Conservation (phyloP, 2,329 filamentous ascomycete species). For the Sporothrix protearum region DNA sequence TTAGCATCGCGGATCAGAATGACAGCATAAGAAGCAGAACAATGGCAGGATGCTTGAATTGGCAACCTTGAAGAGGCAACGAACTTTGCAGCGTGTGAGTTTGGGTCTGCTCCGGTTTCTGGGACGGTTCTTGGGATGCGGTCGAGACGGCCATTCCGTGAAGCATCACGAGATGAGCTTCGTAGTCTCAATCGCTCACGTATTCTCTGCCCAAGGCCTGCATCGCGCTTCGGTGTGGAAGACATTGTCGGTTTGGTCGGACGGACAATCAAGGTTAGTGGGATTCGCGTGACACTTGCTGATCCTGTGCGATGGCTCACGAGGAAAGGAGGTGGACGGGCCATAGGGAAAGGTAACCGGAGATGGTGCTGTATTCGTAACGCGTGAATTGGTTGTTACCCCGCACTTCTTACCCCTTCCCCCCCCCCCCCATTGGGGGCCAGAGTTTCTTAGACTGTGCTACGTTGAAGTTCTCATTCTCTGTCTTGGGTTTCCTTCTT, state of each 20-base stretch:
- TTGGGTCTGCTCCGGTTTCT: no score
- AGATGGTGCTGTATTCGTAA: not conserved
- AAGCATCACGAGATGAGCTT: not conserved
- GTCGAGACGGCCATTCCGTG: not conserved
- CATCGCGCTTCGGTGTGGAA: not conserved
- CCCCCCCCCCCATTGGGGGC: not conserved
- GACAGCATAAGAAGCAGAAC: no score
- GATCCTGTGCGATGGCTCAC: not conserved
- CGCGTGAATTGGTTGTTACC: not conserved
- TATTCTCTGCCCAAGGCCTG: not conserved
- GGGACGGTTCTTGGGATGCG: no score
- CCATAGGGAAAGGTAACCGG: not conserved
- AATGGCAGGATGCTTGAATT: no score
- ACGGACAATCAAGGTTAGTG: not conserved
- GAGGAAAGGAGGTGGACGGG: no score
- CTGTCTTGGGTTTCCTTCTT: not conserved
- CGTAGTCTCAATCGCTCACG: not conserved
- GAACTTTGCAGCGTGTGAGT: no score
- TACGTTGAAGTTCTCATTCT: not conserved
- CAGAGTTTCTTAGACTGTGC: not conserved
- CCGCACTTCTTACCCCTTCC: not conserved
- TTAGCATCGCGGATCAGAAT: no score
- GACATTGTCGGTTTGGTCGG: not conserved
- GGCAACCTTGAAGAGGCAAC: no score
- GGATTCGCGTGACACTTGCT: not conserved